phyloP scores from a whole-genome alignment of 2,329 filamentous ascomycete genomes.

The Trichoderma gracile region DNA sequence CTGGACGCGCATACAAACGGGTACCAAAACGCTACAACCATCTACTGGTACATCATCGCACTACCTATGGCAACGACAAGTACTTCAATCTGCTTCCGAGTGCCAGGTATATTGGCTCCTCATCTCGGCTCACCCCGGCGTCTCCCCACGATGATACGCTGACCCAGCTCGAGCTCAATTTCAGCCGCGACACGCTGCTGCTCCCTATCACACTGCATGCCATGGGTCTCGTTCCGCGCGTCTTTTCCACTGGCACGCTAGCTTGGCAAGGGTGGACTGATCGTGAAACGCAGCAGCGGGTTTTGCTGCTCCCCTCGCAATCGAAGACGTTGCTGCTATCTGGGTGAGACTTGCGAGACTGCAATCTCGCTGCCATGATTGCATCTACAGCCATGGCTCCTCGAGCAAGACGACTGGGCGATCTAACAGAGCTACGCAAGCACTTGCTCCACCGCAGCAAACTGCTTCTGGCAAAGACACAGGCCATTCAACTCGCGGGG shows the following conservation, averaged over 20 bases:
- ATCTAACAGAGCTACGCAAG: not conserved
- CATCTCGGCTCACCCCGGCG: slow-evolving; percentile 24
- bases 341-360: slow-evolving; percentile 1
- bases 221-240: slow-evolving; percentile 20
- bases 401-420: not conserved
- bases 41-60: not conserved
- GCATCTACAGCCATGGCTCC: not conserved
- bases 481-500: not conserved
- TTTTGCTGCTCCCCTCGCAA: slow-evolving; percentile 15
- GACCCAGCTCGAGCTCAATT: slow-evolving; percentile 22
- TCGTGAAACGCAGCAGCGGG: slow-evolving; percentile 23
- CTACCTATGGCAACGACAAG: too few species aligned
- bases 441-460: not conserved
- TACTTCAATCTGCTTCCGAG: slow-evolving; percentile 1
- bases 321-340: slow-evolving; percentile 1
- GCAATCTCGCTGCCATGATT: slow-evolving; percentile 12
- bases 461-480: not conserved
- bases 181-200: slow-evolving; percentile 13
- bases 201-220: slow-evolving; percentile 11
- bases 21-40: not conserved
- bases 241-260: slow-evolving; percentile 12
- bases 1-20: too few species aligned
- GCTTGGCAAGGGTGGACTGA: slow-evolving; percentile 8
- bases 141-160: slow-evolving; percentile 24
- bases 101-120: slow-evolving; percentile 19